Evolutionary conservation across 345 rosid species (phyloP), one percentile per base, ranked within the genome.

Genomic region (Kernera saxatilis): DNA sequence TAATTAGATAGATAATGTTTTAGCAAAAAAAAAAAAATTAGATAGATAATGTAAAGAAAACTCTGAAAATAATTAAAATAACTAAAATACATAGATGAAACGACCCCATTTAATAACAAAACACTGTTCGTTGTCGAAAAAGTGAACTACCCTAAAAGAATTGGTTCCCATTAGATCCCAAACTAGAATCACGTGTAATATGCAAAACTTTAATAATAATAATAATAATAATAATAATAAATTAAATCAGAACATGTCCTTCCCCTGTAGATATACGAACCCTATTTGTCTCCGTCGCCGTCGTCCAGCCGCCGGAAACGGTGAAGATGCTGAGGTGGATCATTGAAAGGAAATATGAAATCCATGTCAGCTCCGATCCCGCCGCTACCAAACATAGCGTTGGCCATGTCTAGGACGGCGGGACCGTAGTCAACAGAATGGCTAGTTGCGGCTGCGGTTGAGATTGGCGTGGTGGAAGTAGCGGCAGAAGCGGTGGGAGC

Each of bases 371-470:
- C 27, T 53, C 69, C 72, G 3, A 30, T 21, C 21, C 29, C 63
- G 11, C 46, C 35, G 23, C 13, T 66, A 57, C 55, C 62, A 74
- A 74, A 67, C 68, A 67, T 40, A 59, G 56, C n/a, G 8, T 74
- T 30, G 9, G 59, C 32, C 62, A 74, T 67, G 49, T 67, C 68
- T 1, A 40, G 4, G 46, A 66, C 17, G 25, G 52, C 8, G 10
- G 39, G 50, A 52, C 54, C 73, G 14, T 59, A 59, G 68, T 67
- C 68, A 52, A 41, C n/a, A 1, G 73, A 19, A 59, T 59, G 73
- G 26, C 49, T 21, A 35, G 58, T 30, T 8, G 41, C 14, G 50
- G 33, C 26, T 25, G 41, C 1, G 3, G 67, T 14, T 55, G 78
- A 18, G 43, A 29, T 30, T 17, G 64, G 37, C 25, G 35, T n/a